A percentile compares a stretch with the other conserved stretches of the same genome.
Evolutionary conservation across 148 eudicot genomes (phyloP).

Genomic region (Fagopyrum esculentum): DNA sequence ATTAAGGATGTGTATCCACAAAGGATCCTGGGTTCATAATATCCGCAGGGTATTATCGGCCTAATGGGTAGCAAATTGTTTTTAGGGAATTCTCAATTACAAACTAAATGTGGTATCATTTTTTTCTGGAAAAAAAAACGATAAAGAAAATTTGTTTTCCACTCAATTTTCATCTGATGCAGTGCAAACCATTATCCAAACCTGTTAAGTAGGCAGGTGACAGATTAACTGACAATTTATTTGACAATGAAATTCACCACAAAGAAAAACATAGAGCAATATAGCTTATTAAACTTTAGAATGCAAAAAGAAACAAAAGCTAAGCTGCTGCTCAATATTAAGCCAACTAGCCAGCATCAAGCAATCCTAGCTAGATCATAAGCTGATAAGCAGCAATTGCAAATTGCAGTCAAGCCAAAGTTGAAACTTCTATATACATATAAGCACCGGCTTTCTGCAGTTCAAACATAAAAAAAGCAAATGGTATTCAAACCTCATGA

Average conservation of each 20-base stretch:
- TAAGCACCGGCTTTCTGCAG: not conserved
- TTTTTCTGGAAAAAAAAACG: too few species aligned
- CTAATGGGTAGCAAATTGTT: too few species aligned
- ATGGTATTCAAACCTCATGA: conserved; percentile 26
- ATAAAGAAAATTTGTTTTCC: too few species aligned
- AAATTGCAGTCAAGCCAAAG: not conserved
- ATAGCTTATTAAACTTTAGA: not conserved
- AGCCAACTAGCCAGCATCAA: not conserved
- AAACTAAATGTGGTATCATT: too few species aligned
- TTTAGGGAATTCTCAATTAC: too few species aligned
- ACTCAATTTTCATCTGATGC: not conserved
- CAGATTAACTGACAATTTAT: not conserved
- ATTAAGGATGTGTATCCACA: too few species aligned
- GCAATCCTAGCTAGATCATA: conserved; percentile 3
- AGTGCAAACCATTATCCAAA: not conserved
- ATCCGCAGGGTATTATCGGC: too few species aligned
- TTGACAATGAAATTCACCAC: not conserved
- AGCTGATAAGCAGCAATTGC: conserved; percentile 3
- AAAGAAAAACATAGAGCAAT: not conserved
- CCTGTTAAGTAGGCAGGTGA: not conserved
- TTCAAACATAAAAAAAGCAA: not conserved
- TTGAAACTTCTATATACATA: conserved; percentile 9
- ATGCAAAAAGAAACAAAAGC: not conserved
- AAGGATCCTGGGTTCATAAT: too few species aligned
- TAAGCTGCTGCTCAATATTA: not conserved